A percentile compares a stretch with the other conserved stretches of the same genome.
Conservation (phyloP, 495 filamentous ascomycete genomes). For the Podospora bellae-mahoneyi region DNA sequence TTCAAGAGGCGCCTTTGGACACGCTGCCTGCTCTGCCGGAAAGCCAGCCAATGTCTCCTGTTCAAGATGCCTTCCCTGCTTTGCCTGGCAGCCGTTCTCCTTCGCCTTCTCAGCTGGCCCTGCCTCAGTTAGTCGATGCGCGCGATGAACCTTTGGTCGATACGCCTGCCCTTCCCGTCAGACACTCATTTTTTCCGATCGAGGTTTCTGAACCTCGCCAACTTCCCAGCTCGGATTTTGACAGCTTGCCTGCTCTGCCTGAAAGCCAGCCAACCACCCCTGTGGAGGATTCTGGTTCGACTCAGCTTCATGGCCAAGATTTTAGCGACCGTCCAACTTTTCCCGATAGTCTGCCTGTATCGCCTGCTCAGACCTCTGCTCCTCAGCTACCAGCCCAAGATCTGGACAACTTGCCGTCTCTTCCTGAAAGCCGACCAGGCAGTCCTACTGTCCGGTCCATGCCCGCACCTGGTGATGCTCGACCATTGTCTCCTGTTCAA, state of each 20-base stretch:
- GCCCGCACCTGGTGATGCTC: not conserved
- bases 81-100: conserved; percentile 10
- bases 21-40: conserved; percentile 11
- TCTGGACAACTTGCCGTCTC: not conserved
- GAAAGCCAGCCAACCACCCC: not conserved
- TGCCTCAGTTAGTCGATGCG: not conserved
- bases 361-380: not conserved
- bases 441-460: not conserved
- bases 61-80: not conserved
- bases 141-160: not conserved
- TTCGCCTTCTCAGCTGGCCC: not conserved
- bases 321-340: not conserved
- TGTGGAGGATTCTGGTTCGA: not conserved
- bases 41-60: not conserved
- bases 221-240: not conserved
- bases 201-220: not conserved
- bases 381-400: not conserved
- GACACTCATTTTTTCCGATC: not conserved
- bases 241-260: not conserved
- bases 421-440: conserved; percentile 8
- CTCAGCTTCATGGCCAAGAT: not conserved
- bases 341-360: conserved; percentile 11
- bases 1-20: conserved; percentile 1
- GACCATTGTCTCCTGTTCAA: not conserved
- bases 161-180: too few relatives aligned